These are phyloP conservation scores for Cajanus cajan DNA, from an alignment of 306 rosid species.

Conservation along the genomic window DNA sequence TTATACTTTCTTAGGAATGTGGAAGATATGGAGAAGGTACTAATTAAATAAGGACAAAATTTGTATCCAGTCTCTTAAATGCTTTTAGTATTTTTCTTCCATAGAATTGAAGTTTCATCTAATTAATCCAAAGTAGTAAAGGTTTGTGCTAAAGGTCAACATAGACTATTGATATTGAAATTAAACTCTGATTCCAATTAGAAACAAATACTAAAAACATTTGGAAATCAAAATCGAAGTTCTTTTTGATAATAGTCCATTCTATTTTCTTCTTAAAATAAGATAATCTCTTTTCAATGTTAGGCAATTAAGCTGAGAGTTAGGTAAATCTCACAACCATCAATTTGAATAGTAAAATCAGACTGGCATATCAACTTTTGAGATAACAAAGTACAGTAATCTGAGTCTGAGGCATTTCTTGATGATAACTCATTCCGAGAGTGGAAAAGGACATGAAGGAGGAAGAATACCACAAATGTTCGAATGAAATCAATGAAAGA, in stretches of 20 bases:
- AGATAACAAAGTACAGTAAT: constrained; percentile 8
- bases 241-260: background rate
- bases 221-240: too few relatives aligned
- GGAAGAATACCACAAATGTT: constrained; percentile 31
- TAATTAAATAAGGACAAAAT: background rate
- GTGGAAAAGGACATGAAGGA: constrained; percentile 7
- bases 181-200: too few relatives aligned
- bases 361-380: constrained; percentile 18
- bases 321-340: background rate
- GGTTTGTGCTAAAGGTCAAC: background rate
- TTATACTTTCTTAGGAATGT: background rate
- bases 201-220: too few relatives aligned
- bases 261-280: too few relatives aligned
- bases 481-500: constrained; percentile 18
- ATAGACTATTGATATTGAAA: too few relatives aligned
- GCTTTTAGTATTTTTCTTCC: background rate
- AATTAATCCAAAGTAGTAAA: background rate
- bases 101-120: background rate
- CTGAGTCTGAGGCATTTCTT: background rate
- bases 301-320: background rate
- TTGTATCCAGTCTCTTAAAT: background rate
- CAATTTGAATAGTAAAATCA: too few relatives aligned
- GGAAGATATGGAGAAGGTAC: background rate
- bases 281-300: background rate
- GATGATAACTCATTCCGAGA: background rate